A percentile compares a stretch with the other conserved stretches of the same genome.
phyloP scores from a whole-genome alignment of 192 early-diverging fungal species.

The Backusella tarrabulga region DNA sequence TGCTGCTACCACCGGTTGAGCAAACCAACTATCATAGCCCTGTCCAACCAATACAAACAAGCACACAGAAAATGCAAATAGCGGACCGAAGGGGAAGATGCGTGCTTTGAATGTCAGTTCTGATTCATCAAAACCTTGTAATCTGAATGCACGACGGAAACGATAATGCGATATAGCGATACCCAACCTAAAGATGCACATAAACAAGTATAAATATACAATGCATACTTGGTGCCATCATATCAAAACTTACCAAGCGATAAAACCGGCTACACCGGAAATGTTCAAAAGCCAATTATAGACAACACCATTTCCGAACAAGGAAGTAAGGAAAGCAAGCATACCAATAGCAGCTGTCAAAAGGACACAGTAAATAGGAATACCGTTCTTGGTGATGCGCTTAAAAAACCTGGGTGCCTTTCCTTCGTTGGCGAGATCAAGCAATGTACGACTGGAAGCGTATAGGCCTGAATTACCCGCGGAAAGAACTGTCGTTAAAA shows the following conservation, averaged over 20 bases:
- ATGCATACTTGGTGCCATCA: background rate
- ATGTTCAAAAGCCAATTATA: conserved; percentile 70
- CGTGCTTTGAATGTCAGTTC: conserved; percentile 73
- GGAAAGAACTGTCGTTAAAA: conserved; percentile 67
- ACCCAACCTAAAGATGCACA: conserved; percentile 41
- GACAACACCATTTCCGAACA: conserved; percentile 52
- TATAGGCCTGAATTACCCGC: conserved; percentile 78
- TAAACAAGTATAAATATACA: background rate
- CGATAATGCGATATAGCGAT: conserved; percentile 83
- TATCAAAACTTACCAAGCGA: conserved; percentile 61
- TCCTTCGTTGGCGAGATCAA: conserved; percentile 58
- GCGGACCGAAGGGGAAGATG: conserved; percentile 70
- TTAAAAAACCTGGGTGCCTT: conserved; percentile 61
- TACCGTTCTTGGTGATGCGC: conserved; percentile 48
- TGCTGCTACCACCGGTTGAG: conserved; percentile 41
- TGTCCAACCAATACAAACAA: conserved; percentile 62
- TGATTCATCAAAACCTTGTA: conserved; percentile 60
- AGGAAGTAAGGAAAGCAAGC: conserved; percentile 55
- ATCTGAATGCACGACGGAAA: conserved; percentile 78
- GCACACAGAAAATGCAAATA: conserved; percentile 61
- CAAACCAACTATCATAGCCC: conserved; percentile 53
- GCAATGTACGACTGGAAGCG: conserved; percentile 64
- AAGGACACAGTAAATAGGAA: conserved; percentile 59
- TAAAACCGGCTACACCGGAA: conserved; percentile 77
- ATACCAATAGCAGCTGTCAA: conserved; percentile 55